Conservation (phyloP, 306 rosid genomes). For the Lupinus albus region DNA sequence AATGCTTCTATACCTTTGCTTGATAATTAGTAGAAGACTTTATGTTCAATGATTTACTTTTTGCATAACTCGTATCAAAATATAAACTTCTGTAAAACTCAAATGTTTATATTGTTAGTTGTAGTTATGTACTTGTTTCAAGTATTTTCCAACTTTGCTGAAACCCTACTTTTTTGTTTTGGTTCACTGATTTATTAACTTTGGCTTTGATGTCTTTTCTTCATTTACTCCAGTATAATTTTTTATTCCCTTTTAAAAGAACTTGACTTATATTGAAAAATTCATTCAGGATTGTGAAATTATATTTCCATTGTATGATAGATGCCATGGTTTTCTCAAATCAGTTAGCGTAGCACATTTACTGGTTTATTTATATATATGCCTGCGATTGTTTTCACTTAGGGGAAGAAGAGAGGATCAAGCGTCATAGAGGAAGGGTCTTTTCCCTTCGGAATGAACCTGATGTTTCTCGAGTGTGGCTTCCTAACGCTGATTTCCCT, state of each 20-base stretch:
- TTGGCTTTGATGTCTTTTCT: neutral
- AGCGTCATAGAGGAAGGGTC: slow-evolving; percentile 71
- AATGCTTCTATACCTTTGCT: slow-evolving; percentile 10
- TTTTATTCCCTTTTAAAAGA: neutral
- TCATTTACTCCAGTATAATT: slow-evolving; percentile 6
- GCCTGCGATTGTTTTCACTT: slow-evolving; percentile 17
- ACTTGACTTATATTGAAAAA: neutral
- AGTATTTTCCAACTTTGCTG: neutral
- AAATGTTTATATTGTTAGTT: neutral
- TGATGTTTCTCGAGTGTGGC: slow-evolving; percentile 81
- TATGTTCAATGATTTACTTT: neutral
- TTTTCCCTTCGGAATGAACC: slow-evolving; percentile 81
- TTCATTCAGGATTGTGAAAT: slow-evolving; percentile 9
- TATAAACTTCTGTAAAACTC: neutral
- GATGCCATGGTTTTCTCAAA: neutral
- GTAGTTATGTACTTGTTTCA: neutral
- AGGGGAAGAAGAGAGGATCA: slow-evolving; percentile 91
- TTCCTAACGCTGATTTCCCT: slow-evolving; percentile 80
- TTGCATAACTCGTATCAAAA: neutral
- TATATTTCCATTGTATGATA: neutral
- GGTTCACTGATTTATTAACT: neutral
- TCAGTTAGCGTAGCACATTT: slow-evolving; percentile 1
- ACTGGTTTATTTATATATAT: slow-evolving; percentile 24
- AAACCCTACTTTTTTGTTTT: neutral
- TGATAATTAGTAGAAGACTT: neutral